Percentiles rank a stretch among this genome's conserved stretches.
phyloP scores from a whole-genome alignment of 2,329 filamentous ascomycete species.

The Talaromyces funiculosus region DNA sequence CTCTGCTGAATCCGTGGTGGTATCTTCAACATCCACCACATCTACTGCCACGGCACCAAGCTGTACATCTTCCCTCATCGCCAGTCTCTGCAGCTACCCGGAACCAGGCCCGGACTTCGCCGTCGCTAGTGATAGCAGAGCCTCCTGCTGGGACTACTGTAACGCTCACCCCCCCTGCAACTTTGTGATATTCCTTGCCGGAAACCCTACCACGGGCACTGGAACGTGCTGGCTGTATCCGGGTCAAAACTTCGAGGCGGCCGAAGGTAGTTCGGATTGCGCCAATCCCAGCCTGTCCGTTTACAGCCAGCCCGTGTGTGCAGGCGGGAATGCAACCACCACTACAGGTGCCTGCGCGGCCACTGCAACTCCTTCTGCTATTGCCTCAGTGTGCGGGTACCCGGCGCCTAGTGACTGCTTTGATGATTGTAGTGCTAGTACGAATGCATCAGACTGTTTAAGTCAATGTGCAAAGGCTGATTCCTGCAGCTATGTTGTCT shows the following conservation, averaged over 20 bases:
- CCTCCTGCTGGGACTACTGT: slow-evolving; percentile 28
- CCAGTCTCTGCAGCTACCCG: slow-evolving; percentile 25
- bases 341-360: slow-evolving; percentile 20
- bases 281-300: not conserved
- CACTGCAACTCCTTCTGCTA: slow-evolving; percentile 24
- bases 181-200: slow-evolving; percentile 27
- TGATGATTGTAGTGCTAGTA: slow-evolving; percentile 13
- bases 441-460: not conserved
- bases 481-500: not conserved
- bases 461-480: not conserved
- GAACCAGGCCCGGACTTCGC: slow-evolving; percentile 19
- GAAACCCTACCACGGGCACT: slow-evolving; percentile 4
- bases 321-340: not conserved
- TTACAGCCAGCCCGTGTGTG: not conserved
- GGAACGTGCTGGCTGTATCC: not conserved
- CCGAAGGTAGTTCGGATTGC: not conserved
- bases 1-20: not conserved
- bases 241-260: not conserved
- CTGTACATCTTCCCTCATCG: slow-evolving; percentile 25
- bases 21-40: slow-evolving; percentile 14
- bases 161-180: slow-evolving; percentile 25
- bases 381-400: slow-evolving; percentile 28
- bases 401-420: slow-evolving; percentile 24
- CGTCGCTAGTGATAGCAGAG: slow-evolving; percentile 20
- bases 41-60: slow-evolving; percentile 19